phyloP scores from a whole-genome alignment of 208 protist genomes.

The Angomonas ambiguus region DNA sequence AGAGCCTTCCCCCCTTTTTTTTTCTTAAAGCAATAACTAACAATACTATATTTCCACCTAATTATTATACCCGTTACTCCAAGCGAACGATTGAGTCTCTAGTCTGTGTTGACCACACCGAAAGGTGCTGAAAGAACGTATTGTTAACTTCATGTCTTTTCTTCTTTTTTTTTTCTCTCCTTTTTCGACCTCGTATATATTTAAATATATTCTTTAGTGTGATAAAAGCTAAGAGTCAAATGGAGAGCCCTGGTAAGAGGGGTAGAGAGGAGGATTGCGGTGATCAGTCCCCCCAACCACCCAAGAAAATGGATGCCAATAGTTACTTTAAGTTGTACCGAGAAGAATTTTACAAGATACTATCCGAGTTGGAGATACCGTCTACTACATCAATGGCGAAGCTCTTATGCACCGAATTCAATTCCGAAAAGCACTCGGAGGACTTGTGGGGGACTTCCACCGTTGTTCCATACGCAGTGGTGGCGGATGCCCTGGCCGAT shows the following conservation, averaged over 20 bases:
- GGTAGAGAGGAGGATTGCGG: background rate
- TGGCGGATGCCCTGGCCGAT: conserved; percentile 75
- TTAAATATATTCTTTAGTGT: no score
- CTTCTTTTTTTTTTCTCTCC: no score
- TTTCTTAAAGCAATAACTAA: background rate
- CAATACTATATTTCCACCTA: background rate
- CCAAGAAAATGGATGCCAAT: conserved; percentile 15
- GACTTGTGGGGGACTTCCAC: conserved; percentile 42
- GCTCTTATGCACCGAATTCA: conserved; percentile 48
- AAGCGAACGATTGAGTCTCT: background rate
- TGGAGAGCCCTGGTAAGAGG: background rate
- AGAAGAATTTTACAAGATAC: conserved; percentile 21
- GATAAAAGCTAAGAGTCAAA: no score
- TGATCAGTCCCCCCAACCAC: no score
- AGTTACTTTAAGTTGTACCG: conserved; percentile 21
- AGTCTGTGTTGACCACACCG: no score
- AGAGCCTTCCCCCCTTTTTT: background rate
- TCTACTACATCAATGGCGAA: conserved; percentile 75
- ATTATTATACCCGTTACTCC: background rate
- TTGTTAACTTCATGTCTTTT: no score
- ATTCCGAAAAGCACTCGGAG: conserved; percentile 26
- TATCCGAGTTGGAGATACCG: conserved; percentile 22
- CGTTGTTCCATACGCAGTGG: conserved; percentile 62
- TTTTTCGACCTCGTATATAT: no score
- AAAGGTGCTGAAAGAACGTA: no score